These are phyloP conservation scores for Alternaria angustiovoidea DNA, from an alignment of 2,329 filamentous ascomycete genomes.

Conservation along the genomic window DNA sequence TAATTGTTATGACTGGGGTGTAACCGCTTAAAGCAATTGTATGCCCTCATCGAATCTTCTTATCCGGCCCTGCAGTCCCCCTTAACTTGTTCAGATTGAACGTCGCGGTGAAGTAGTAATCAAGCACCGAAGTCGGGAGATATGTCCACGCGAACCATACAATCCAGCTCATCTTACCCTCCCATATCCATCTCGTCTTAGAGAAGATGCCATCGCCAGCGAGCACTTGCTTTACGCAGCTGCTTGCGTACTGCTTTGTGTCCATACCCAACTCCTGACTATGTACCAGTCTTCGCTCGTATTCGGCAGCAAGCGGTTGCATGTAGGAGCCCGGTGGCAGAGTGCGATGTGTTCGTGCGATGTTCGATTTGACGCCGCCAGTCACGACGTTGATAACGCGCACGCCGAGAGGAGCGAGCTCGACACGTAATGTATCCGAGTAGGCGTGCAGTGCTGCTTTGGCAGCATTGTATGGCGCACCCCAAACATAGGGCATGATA, in stretches of 20 bases:
- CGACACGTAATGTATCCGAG: conserved; percentile 65
- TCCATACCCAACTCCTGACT: conserved; percentile 63
- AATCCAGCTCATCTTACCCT: conserved; percentile 59
- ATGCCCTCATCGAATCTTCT: conserved; percentile 34
- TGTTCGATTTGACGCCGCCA: conserved; percentile 67
- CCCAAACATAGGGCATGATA: conserved; percentile 48
- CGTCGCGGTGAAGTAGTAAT: conserved; percentile 58
- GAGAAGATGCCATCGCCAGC: conserved; percentile 39
- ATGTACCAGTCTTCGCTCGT: conserved; percentile 60
- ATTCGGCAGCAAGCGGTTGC: conserved; percentile 60
- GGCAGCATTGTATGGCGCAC: conserved; percentile 63
- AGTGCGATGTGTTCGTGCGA: conserved; percentile 61
- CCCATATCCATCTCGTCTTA: conserved; percentile 62
- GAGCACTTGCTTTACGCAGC: conserved; percentile 63
- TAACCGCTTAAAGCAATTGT: background rate
- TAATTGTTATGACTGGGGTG: background rate
- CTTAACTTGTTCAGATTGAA: conserved; percentile 61
- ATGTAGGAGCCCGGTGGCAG: conserved; percentile 61
- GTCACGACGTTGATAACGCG: conserved; percentile 61
- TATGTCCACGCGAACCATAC: conserved; percentile 60
- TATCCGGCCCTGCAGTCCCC: conserved; percentile 41
- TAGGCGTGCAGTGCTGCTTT: conserved; percentile 68
- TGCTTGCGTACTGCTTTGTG: conserved; percentile 62
- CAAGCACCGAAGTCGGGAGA: conserved; percentile 55
- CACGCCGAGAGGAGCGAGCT: conserved; percentile 62